Base-by-base conservation (phyloP, 2,329 filamentous ascomycete species). In the Ophiostoma piceae region DNA sequence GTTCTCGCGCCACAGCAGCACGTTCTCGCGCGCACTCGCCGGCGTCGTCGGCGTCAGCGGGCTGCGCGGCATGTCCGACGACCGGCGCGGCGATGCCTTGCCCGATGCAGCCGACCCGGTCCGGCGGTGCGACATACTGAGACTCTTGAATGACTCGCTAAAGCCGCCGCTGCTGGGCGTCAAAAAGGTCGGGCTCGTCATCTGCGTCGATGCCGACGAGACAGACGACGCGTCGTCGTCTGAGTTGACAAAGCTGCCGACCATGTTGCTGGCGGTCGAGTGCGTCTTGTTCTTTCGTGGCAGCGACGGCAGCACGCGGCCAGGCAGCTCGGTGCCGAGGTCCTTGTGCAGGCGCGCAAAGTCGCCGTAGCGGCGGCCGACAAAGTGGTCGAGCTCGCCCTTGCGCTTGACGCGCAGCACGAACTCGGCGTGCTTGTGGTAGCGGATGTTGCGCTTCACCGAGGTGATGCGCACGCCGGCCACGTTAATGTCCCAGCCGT, bases 401-500 rank as follows among this genome's bases (percentile, higher is more conserved):
- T 89, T 88, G 74, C 88, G 87, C 80, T 94, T 94, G 39, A 97
- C 90, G 12, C 94, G 88, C 71, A 99, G 84, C 66, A 99, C 80
- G 75, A 97, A 99, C 82, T 98, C 92, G 68, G 95, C 92, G 82
- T 98, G 94, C 75, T 93, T 92, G 78, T 97, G 95, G 76, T 95
- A 89, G 71, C 94, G 85, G 37, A 98, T 88, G 71, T 92, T 96
- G 76, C 93, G 88, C 83, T 94, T 96, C 68, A 93, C 84, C 8
- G 88, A 89, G 1, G 87, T 90, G 35, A 92, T 88, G 72, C 94
- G 87, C 67, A 98, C 95, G 57, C 90, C 93, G 12, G 94, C 92
- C 67, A 99, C 90, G 77, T 99, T 99, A 74, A 97, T 88, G 78
- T 98, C 95, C 95, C 95, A 98, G 39, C 93, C 92, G 77, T 99